Percentiles rank a stretch among this genome's conserved stretches.
Conservation (phyloP, 2,329 filamentous ascomycete species). For the Fusarium napiforme region DNA sequence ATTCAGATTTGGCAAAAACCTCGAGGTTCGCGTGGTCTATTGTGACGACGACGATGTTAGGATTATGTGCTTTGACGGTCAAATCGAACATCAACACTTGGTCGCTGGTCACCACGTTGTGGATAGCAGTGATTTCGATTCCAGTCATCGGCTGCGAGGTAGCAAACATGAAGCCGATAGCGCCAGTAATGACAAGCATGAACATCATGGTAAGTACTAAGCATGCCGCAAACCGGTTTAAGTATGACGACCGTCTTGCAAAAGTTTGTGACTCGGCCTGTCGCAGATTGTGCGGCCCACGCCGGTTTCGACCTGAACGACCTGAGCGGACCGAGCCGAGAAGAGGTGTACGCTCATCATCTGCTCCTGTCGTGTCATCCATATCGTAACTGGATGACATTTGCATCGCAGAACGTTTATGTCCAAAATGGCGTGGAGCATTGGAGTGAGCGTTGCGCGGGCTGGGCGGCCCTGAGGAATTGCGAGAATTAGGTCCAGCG, state of each 20-base stretch:
- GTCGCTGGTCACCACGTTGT: conserved; percentile 91
- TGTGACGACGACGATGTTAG: conserved; percentile 89
- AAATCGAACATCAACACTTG: conserved; percentile 96
- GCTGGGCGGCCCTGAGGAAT: conserved; percentile 76
- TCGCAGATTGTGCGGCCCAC: conserved; percentile 66
- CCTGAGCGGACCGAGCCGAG: conserved; percentile 69
- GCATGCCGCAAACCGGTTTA: conserved; percentile 84
- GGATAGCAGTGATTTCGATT: conserved; percentile 82
- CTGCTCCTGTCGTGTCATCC: conserved; percentile 81
- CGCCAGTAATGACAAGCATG: conserved; percentile 82
- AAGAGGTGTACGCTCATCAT: conserved; percentile 89
- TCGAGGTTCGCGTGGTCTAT: conserved; percentile 90
- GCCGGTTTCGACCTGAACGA: conserved; percentile 68
- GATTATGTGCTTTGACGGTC: conserved; percentile 87
- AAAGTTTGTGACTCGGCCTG: conserved; percentile 80
- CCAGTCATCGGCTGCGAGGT: conserved; percentile 87
- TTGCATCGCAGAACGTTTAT: conserved; percentile 66
- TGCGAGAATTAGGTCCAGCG: conserved; percentile 64
- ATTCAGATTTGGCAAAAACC: conserved; percentile 93
- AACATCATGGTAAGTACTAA: conserved; percentile 85
- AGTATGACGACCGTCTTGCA: conserved; percentile 69
- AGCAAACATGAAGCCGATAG: conserved; percentile 88
- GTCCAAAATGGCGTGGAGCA: conserved; percentile 45
- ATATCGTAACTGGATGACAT: conserved; percentile 77
- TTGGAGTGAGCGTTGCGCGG: conserved; percentile 65